A percentile compares a stretch with the other conserved stretches of the same genome.
phyloP scores from a whole-genome alignment of 139 green algal genomes.

The Trebouxia sp. region DNA sequence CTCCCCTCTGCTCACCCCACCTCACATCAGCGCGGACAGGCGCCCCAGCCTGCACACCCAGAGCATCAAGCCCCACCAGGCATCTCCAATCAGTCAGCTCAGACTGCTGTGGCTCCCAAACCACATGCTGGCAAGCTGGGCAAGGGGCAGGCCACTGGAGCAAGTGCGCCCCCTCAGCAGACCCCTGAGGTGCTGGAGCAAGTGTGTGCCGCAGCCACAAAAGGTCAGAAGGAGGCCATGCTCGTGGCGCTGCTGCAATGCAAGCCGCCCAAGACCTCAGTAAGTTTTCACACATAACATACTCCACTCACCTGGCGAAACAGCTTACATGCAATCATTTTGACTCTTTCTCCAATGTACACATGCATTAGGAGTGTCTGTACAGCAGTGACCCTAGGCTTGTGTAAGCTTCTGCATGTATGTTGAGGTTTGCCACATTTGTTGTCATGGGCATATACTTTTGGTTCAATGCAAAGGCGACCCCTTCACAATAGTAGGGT shows the following conservation, averaged over 20 bases:
- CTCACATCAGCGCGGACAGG: neutral
- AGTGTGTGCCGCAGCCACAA: neutral
- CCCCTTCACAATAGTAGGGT: too few species aligned
- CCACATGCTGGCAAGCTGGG: neutral
- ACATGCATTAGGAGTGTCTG: too few species aligned
- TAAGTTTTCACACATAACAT: too few species aligned
- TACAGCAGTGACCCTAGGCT: too few species aligned
- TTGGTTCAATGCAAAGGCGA: too few species aligned
- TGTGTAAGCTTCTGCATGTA: too few species aligned
- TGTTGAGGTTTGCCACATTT: too few species aligned
- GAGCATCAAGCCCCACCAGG: neutral
- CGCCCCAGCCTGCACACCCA: neutral
- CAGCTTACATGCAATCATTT: too few species aligned
- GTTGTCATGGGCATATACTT: too few species aligned
- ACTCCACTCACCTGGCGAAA: too few species aligned
- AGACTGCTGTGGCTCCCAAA: neutral
- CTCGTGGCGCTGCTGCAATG: neutral
- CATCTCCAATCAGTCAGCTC: neutral
- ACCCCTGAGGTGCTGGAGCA: conserved; percentile 6
- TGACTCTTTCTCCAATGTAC: too few species aligned
- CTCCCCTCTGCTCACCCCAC: neutral
- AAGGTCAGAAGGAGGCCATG: neutral
- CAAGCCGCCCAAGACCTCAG: neutral
- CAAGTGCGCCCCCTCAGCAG: neutral
- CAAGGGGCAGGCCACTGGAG: neutral